phyloP scores from a whole-genome alignment of 192 early-diverging fungal genomes.

The Backusella parvicylindrica region DNA sequence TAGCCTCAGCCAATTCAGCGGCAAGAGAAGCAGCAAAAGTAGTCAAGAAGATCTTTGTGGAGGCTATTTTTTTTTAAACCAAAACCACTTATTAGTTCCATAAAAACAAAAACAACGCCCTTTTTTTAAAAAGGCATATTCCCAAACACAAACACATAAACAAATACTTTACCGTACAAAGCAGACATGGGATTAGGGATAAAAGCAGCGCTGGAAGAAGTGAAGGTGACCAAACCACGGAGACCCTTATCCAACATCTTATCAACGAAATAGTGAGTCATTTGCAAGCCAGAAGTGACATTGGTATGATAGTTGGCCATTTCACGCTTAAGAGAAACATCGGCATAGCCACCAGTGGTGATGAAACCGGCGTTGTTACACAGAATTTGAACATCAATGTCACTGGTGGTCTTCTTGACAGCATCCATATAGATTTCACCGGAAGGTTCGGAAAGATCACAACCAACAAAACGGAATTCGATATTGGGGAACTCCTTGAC shows the following conservation, averaged over 20 bases:
- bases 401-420: slow-evolving; percentile 39
- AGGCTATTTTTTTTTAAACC: slow-evolving; percentile 19
- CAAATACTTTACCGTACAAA: slow-evolving; percentile 37
- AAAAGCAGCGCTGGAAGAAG: slow-evolving; percentile 50
- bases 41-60: slow-evolving; percentile 52
- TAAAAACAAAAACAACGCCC: neutral
- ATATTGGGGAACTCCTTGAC: slow-evolving; percentile 36
- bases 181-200: slow-evolving; percentile 48
- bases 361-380: slow-evolving; percentile 66
- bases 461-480: slow-evolving; percentile 48
- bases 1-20: slow-evolving; percentile 41
- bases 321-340: slow-evolving; percentile 30
- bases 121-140: neutral
- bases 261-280: slow-evolving; percentile 54
- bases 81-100: neutral
- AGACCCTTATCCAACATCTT: slow-evolving; percentile 31
- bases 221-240: slow-evolving; percentile 51
- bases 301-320: slow-evolving; percentile 55
- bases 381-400: slow-evolving; percentile 48
- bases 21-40: slow-evolving; percentile 55
- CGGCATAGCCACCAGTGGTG: slow-evolving; percentile 48
- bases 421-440: slow-evolving; percentile 36
- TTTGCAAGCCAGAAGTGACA: slow-evolving; percentile 40
- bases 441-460: slow-evolving; percentile 45
- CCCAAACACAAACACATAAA: neutral